Conservation (phyloP, 352 stramenopile genomes). For the Plasmopara muralis region DNA sequence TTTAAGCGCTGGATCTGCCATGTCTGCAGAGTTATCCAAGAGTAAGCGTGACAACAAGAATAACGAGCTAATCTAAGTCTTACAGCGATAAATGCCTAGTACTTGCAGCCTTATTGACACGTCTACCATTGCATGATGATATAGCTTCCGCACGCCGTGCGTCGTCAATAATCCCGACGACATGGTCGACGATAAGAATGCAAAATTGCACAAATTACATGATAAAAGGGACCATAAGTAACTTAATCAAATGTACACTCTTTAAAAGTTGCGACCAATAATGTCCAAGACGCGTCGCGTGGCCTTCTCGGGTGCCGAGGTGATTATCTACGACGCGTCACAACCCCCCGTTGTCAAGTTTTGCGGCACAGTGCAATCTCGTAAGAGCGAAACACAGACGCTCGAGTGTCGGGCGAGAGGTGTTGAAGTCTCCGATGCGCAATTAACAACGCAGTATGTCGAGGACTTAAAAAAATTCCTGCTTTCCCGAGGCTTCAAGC, state of each 20-base stretch:
- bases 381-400: constrained; percentile 1
- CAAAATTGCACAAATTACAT: neutral
- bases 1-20: constrained; percentile 39
- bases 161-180: constrained; percentile 25
- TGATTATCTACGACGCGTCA: constrained; percentile 55
- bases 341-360: constrained; percentile 34
- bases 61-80: constrained; percentile 2
- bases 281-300: constrained; percentile 22
- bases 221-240: neutral
- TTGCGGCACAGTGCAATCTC: neutral
- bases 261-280: neutral
- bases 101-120: constrained; percentile 36
- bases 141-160: constrained; percentile 31
- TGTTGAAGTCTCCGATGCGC: constrained; percentile 9
- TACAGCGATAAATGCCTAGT: constrained; percentile 52
- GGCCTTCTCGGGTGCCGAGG: constrained; percentile 42
- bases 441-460: constrained; percentile 22
- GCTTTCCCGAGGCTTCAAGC: constrained; percentile 28
- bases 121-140: neutral
- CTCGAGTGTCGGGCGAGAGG: constrained; percentile 46
- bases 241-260: neutral
- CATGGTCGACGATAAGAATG: neutral
- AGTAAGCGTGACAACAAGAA: neutral
- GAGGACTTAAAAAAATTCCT: constrained; percentile 32
- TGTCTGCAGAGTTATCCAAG: constrained; percentile 22